These are phyloP conservation scores for Paracoccidioides lutzii DNA, from an alignment of 2,329 filamentous ascomycete genomes.

Conservation along the genomic window DNA sequence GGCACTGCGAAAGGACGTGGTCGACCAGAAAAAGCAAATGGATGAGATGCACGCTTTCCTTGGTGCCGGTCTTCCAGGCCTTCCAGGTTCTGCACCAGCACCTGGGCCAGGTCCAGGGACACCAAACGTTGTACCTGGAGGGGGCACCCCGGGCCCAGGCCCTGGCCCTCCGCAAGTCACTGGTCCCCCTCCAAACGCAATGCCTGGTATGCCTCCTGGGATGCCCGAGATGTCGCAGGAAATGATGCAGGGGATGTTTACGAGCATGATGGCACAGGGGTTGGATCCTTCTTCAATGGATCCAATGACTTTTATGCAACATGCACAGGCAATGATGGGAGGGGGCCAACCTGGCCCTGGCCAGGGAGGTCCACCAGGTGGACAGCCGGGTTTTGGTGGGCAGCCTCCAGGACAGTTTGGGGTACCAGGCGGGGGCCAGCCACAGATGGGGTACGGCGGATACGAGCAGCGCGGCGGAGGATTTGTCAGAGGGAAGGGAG, in stretches of 20 bases:
- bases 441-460: constrained; percentile 32
- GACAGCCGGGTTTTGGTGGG: constrained; percentile 24
- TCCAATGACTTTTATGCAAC: constrained; percentile 42
- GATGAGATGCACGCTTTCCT: constrained; percentile 51
- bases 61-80: constrained; percentile 29
- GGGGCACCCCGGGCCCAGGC: constrained; percentile 4
- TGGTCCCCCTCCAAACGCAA: constrained; percentile 11
- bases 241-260: constrained; percentile 48
- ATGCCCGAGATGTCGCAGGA: constrained; percentile 41
- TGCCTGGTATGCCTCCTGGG: constrained; percentile 29
- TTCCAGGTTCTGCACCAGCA: constrained; percentile 14
- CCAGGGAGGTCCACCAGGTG: constrained; percentile 20
- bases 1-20: constrained; percentile 60
- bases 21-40: constrained; percentile 61
- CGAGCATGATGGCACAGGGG: constrained; percentile 42
- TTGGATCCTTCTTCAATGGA: constrained; percentile 42
- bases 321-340: constrained; percentile 39
- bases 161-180: constrained; percentile 7
- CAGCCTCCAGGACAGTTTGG: constrained; percentile 22
- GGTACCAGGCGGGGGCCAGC: constrained; percentile 25
- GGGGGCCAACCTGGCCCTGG: constrained; percentile 25
- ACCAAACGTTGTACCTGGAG: not conserved
- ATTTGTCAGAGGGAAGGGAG: constrained; percentile 24
- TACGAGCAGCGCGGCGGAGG: constrained; percentile 27
- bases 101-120: constrained; percentile 13